Evolutionary conservation across 2,329 filamentous ascomycete genomes (phyloP), one percentile per base, ranked within the genome.

Genomic region (Thyridium curvatum): DNA sequence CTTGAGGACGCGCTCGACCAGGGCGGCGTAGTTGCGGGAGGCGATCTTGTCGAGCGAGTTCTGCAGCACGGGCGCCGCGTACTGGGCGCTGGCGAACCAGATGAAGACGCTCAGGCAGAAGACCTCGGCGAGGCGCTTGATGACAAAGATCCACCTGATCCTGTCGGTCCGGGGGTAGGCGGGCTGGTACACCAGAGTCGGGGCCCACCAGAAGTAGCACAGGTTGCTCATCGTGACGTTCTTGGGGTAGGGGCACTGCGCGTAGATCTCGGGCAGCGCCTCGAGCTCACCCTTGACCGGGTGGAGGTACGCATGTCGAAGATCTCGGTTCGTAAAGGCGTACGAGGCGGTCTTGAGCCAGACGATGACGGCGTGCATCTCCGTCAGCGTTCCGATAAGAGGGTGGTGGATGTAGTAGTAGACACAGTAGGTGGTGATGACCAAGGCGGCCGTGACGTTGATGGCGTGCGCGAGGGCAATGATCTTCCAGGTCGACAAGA

Each of bases 301-400:
- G 54, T 94, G 86, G 16, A 97, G 74, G 57, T 88, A 87, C 14
- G 91, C 88, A 57, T 95, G 88, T 31, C 93, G 85, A 28, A 98
- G 77, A 58, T 98, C 93, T 47, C 93, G 82, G 61, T 98, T 98
- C 18, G 93, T 97, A 53, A 97, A 86, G 17, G 91, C 93, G 57
- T 97, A 98, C 0, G 90, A 96, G 47, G 88, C 86, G 26, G 86
- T 90, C 69, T 98, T 98, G 53, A 98, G 76, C 83, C 90, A 96
- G 37, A 97, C 90, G 40, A 97, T 86, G 52, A 97, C 82, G 46
- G 90, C 89, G 58, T 98, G 93, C 44, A 94, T 65, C 62, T 97
- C 86, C 46, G 86, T 89, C 35, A 95, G 67, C 1, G 89, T 95
- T 32, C 93, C 93, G 50, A 98, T 94, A 14, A 94, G 75, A 0